phyloP scores from a whole-genome alignment of 1,284 basidiomycete species.

The Xerocomus minutiporus region DNA sequence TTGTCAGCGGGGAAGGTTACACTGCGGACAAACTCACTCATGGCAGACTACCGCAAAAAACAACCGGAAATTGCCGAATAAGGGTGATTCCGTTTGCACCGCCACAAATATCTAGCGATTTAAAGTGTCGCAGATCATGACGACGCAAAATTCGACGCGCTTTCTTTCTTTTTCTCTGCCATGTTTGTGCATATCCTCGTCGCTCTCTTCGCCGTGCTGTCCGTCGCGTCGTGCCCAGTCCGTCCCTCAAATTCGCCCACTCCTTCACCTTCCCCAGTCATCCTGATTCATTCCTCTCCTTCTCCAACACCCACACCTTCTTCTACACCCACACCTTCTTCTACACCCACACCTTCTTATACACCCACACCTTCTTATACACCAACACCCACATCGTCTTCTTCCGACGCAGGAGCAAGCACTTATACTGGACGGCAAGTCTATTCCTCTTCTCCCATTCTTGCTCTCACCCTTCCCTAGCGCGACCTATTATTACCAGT shows the following conservation, averaged over 20 bases:
- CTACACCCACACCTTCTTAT: not conserved
- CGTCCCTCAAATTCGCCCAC: constrained; percentile 15
- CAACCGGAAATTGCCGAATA: constrained; percentile 12
- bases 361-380: not conserved
- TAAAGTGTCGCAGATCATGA: not conserved
- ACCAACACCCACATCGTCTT: constrained; percentile 4
- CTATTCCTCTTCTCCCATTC: constrained; percentile 3
- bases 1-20: constrained; percentile 2
- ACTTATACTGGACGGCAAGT: constrained; percentile 43
- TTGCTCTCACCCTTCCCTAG: constrained; percentile 30
- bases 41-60: constrained; percentile 3
- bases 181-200: constrained; percentile 47
- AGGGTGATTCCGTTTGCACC: not conserved
- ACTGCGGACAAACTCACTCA: constrained; percentile 19
- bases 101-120: not conserved
- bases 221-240: constrained; percentile 34
- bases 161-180: not conserved
- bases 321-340: not conserved
- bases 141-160: not conserved
- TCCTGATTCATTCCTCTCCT: not conserved
- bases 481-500: constrained; percentile 73
- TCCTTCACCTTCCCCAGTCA: not conserved
- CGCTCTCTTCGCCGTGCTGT: constrained; percentile 47
- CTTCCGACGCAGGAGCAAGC: not conserved
- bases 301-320: not conserved